phyloP scores from a whole-genome alignment of 1,284 basidiomycete genomes.

The Veloboletus limbatus region DNA sequence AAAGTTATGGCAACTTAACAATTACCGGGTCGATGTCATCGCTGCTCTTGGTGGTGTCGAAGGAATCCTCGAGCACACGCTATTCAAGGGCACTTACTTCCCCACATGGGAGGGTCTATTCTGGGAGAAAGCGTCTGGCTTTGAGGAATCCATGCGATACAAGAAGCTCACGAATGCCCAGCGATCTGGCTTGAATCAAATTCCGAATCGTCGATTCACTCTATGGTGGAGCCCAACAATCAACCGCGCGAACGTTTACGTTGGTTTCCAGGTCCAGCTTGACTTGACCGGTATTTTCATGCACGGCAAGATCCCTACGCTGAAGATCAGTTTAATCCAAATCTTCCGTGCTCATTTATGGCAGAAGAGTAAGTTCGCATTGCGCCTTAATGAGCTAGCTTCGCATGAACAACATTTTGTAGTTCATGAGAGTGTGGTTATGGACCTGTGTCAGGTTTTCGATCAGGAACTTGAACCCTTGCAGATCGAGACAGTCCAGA shows the following conservation, averaged over 20 bases:
- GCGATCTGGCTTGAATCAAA: conserved; percentile 95
- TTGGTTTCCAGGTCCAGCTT: conserved; percentile 99
- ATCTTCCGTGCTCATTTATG: conserved; percentile 99
- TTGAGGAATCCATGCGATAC: conserved; percentile 97
- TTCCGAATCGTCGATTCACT: conserved; percentile 99
- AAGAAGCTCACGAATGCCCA: conserved; percentile 96
- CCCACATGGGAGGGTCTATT: conserved; percentile 91
- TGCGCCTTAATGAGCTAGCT: conserved; percentile 4
- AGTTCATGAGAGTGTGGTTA: conserved; percentile 90
- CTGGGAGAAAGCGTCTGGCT: conserved; percentile 95
- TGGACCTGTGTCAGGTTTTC: conserved; percentile 99
- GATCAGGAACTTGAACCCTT: conserved; percentile 98
- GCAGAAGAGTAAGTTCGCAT: conserved; percentile 81
- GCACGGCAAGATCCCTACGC: conserved; percentile 97
- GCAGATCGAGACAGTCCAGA: conserved; percentile 99
- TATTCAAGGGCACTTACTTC: conserved; percentile 98
- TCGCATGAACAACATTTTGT: conserved; percentile 13
- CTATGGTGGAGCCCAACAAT: conserved; percentile 99
- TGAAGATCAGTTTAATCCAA: conserved; percentile 98
- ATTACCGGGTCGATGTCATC: conserved; percentile 98
- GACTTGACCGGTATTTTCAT: conserved; percentile 95
- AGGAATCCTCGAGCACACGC: conserved; percentile 94
- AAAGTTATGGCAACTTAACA: conserved; percentile 97
- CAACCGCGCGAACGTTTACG: conserved; percentile 98
- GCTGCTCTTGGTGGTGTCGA: conserved; percentile 98